Base-by-base conservation (phyloP, 169 alveolate genomes). In the Plasmodium vinckei region DNA sequence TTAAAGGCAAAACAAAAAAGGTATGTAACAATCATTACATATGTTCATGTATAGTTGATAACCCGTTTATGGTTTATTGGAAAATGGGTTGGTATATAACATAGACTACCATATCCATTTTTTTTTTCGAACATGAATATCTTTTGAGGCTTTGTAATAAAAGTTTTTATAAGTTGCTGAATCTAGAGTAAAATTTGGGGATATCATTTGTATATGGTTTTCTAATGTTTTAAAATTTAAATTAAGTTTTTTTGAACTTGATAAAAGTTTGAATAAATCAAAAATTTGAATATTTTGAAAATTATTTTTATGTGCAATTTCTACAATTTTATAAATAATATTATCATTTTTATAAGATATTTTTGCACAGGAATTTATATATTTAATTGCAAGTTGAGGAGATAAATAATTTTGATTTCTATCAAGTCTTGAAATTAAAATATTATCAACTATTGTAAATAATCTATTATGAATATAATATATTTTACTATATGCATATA, bases 401-500 rank as follows among this genome's bases (percentile, higher is more conserved):
- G 84, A 44, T 15, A 82, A 44, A 82, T 69, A 82, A 56, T 82
- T 12, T 9, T 60, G 10, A 60, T 82, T 69, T 23, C n/a, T 69
- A 27, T 82, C 73, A 42, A 82, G 54, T 42, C 84, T 65, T 12
- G 19, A 44, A 15, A 39, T 53, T 27, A 82, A 5, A 67, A 82
- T 68, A 15, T 67, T 67, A 67, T 82, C 90, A 59, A 69, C 64
- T 19, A 39, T 59, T 42, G 33, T 17, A 82, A 82, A 82, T 15
- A 82, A 46, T 33, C 57, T 65, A 17, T 72, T 49, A 70, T 82
- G 53, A 17, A 82, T 23, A 60, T 82, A 82, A 82, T 82, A 82
- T 42, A 82, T 51, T 69, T 82, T 82, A 33, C 90, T 82, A 68
- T 67, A 82, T 15, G 90, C 90, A 67, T 82, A 84, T 44, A 82